phyloP scores from a whole-genome alignment of 163 green algal genomes.

The Chloromonas sp. region DNA sequence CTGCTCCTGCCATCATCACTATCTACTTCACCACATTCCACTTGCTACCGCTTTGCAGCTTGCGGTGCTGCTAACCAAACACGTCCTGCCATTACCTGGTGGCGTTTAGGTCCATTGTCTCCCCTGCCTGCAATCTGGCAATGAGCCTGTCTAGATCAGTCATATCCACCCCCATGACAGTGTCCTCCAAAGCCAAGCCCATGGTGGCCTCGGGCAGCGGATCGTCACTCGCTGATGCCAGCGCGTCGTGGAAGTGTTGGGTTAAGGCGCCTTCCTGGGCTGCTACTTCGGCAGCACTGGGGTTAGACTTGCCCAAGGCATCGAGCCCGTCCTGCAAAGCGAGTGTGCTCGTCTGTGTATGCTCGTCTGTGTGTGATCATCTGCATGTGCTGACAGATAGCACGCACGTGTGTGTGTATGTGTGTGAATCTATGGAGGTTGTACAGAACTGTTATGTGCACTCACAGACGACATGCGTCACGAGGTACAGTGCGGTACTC shows the following conservation, averaged over 20 bases:
- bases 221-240: not conserved
- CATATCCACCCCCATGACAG: not conserved
- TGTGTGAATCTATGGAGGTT: no score
- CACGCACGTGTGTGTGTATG: no score
- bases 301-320: not conserved
- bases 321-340: no score
- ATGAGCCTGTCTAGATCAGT: slow-evolving; percentile 2
- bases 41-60: not conserved
- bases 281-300: not conserved
- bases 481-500: not conserved
- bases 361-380: not conserved
- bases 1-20: no score
- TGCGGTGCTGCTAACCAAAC: not conserved
- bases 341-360: not conserved
- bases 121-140: not conserved
- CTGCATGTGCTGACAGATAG: no score
- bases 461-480: not conserved
- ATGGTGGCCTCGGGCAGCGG: not conserved
- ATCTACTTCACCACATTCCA: not conserved
- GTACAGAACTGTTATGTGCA: no score
- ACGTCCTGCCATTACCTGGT: not conserved
- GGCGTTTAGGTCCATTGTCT: not conserved
- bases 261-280: not conserved
- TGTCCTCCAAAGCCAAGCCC: not conserved
- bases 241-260: not conserved